Percentiles rank a stretch among this genome's conserved stretches.
phyloP scores from a whole-genome alignment of 192 early-diverging fungal genomes.

The Linnemannia schmuckeri region DNA sequence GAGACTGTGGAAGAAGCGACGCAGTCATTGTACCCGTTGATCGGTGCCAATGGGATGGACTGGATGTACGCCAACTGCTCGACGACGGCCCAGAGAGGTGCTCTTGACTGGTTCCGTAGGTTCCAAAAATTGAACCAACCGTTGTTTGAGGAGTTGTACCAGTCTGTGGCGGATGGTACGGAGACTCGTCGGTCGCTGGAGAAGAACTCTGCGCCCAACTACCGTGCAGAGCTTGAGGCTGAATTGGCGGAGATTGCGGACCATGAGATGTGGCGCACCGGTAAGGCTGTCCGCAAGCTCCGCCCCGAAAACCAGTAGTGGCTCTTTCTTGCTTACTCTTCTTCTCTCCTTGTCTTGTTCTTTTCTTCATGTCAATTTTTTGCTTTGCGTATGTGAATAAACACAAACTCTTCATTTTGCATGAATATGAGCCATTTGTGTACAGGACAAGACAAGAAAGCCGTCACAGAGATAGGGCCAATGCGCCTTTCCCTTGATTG shows the following conservation, averaged over 20 bases:
- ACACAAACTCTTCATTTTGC: not conserved
- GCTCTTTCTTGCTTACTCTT: not conserved
- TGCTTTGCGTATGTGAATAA: not conserved
- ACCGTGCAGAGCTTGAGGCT: conserved; percentile 91
- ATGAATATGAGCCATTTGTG: not conserved
- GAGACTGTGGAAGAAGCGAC: conserved; percentile 99
- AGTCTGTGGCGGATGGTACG: conserved; percentile 85
- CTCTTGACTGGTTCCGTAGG: conserved; percentile 95
- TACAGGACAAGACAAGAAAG: not conserved
- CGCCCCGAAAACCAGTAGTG: conserved; percentile 86
- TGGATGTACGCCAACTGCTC: conserved; percentile 97
- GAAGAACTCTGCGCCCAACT: conserved; percentile 92
- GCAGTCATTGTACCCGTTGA: conserved; percentile 96
- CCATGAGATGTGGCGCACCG: conserved; percentile 93
- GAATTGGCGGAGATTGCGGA: conserved; percentile 90
- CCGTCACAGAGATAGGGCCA: not conserved
- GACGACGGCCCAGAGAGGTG: conserved; percentile 95
- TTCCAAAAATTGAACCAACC: conserved; percentile 96
- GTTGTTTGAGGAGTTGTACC: conserved; percentile 93
- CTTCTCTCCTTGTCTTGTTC: not conserved
- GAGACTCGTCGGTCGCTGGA: conserved; percentile 89
- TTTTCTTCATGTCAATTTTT: not conserved
- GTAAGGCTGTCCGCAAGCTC: conserved; percentile 87
- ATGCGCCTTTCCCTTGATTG: not conserved
- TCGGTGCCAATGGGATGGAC: conserved; percentile 97